phyloP scores from a whole-genome alignment of 495 filamentous ascomycete species.

The Margaritispora aquatica region DNA sequence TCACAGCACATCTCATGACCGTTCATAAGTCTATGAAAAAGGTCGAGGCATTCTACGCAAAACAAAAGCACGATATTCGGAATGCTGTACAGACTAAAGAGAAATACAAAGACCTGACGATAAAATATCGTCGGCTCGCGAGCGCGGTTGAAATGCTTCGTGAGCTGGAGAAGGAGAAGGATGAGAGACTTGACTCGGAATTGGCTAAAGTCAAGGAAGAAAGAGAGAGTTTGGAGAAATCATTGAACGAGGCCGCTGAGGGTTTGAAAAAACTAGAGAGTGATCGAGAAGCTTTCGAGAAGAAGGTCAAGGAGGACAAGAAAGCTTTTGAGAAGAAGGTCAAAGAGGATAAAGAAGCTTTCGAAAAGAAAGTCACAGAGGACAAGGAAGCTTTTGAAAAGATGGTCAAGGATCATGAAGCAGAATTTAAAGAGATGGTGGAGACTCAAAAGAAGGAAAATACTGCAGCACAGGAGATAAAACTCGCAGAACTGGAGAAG shows the following conservation, averaged over 20 bases:
- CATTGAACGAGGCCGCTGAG: background rate
- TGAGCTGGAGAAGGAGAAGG: background rate
- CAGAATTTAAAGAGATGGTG: background rate
- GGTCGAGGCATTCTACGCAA: background rate
- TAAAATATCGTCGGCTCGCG: background rate
- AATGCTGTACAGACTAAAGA: background rate
- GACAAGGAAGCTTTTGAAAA: slow-evolving; percentile 1
- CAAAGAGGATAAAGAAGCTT: too few species aligned
- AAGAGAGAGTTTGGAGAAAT: background rate
- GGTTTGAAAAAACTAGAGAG: too few species aligned
- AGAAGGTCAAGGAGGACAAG: slow-evolving; percentile 1
- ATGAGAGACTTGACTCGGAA: background rate
- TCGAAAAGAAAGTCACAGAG: too few species aligned
- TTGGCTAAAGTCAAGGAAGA: background rate
- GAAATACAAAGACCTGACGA: slow-evolving; percentile 1
- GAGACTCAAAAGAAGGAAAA: background rate
- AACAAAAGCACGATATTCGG: slow-evolving; percentile 3
- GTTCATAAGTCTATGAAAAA: background rate
- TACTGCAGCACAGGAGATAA: background rate
- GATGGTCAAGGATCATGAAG: background rate
- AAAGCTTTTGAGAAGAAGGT: too few species aligned
- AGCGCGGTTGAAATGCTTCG: background rate
- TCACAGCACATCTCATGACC: background rate
- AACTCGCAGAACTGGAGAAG: background rate
- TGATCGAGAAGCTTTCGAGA: too few species aligned